Evolutionary conservation across 2,329 filamentous ascomycete genomes (phyloP), one percentile per base, ranked within the genome.

Genomic region (Periconia macrospinosa): DNA sequence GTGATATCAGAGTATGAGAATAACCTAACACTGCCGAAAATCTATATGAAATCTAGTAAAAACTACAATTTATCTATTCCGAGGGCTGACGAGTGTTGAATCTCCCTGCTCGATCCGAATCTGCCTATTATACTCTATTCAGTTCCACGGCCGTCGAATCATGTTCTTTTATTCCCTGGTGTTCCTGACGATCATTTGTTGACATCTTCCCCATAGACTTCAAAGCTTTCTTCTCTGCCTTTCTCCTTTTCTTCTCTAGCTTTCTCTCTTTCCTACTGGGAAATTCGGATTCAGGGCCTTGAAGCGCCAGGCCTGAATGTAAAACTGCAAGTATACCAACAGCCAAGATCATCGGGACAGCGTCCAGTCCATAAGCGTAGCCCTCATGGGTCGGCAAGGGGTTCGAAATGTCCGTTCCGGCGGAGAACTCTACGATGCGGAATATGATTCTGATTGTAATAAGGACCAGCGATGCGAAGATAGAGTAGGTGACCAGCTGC

Each of bases 391-490:
- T 76, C 0, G 80, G 76, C 18, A 83, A 70, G 0, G 73, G 70
- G 61, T 81, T 82, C n/a, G 69, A 58, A 1, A 56, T 45, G 41
- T 70, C 68, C 18, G 79, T 62, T 11, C 81, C 81, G 3, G 74
- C 71, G 0, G 76, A 75, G 61, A 82, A 87, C 65, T 88, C 83
- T 49, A 76, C 68, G 1, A 88, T 75, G 30, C 84, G 82, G 69
- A 81, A 88, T 57, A 85, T 79, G 65, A 87, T 86, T 33, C 85
- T 81, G 27, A 66, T 58, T 0, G 77, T 78, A 54, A 82, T 80
- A 33, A 80, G 68, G 0, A 57, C 54, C 11, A 82, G 64, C 0
- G 65, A 65, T 6, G 67, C 66, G 53, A 79, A 81, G 0, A 81
- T 62, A 1, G 69, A 66, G 49, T 73, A 78, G 2, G 77, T 62